These are phyloP conservation scores for Fistulifera solaris DNA, from an alignment of 108 stramenopile species.

Conservation along the genomic window DNA sequence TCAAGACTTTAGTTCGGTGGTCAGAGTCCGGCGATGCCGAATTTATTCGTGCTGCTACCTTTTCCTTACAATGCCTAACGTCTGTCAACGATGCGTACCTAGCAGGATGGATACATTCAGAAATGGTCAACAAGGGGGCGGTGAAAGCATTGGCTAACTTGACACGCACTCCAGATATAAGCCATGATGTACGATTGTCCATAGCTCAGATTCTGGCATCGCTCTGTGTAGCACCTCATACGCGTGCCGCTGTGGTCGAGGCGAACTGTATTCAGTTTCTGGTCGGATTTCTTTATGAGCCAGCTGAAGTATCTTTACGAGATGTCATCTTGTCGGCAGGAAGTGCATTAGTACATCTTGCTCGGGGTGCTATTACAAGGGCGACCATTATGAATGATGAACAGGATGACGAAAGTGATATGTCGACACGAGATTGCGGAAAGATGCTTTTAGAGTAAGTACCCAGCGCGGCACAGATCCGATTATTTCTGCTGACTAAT, in stretches of 20 bases:
- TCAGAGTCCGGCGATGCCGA: constrained; percentile 31
- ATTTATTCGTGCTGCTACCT: constrained; percentile 31
- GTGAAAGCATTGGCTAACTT: constrained; percentile 38
- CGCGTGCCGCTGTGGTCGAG: constrained; percentile 50
- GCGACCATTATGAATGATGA: constrained; percentile 11
- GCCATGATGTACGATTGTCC: constrained; percentile 30
- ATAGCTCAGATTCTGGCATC: constrained; percentile 47
- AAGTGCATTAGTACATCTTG: constrained; percentile 43
- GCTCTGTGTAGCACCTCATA: constrained; percentile 49
- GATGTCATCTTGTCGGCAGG: constrained; percentile 39
- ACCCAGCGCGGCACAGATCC: too few relatives aligned
- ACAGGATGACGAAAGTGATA: too few relatives aligned
- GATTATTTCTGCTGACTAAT: too few relatives aligned
- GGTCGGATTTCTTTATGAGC: constrained; percentile 33
- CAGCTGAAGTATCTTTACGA: constrained; percentile 10
- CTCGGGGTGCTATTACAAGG: constrained; percentile 36
- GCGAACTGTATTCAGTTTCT: constrained; percentile 37
- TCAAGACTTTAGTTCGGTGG: constrained; percentile 44
- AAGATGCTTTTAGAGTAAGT: constrained; percentile 1
- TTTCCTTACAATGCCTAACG: constrained; percentile 38
- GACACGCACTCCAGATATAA: constrained; percentile 12
- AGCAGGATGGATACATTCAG: constrained; percentile 70
- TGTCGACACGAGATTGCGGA: not conserved
- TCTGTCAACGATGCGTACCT: constrained; percentile 45
- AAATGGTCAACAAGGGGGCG: constrained; percentile 55